These are phyloP conservation scores for Geotrichum bryndzae DNA, from an alignment of 1,139 yeast genomes.

Conservation along the genomic window DNA sequence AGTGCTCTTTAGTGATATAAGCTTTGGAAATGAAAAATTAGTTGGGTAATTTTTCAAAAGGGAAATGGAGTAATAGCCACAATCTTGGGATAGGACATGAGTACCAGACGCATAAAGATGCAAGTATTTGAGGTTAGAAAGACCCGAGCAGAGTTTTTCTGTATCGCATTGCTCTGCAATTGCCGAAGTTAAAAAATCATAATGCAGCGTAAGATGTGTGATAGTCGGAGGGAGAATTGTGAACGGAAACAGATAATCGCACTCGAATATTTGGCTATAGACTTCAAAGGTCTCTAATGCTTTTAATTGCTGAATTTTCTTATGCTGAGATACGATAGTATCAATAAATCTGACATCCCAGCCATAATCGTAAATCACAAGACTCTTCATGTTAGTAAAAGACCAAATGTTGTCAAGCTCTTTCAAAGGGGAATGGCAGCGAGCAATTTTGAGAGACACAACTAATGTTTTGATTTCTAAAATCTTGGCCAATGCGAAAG, in stretches of 20 bases:
- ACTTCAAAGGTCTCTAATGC: not conserved
- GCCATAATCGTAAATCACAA: not conserved
- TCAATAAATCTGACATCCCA: not conserved
- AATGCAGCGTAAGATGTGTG: not conserved
- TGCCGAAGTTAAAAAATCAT: too few species aligned
- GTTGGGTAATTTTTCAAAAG: not conserved
- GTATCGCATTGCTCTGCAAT: too few species aligned
- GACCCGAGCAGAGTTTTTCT: not conserved
- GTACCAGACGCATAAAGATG: not conserved
- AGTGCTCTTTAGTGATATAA: not conserved
- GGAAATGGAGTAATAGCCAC: not conserved
- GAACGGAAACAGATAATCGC: not conserved
- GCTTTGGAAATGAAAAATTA: not conserved
- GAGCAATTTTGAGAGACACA: not conserved
- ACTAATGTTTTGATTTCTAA: not conserved
- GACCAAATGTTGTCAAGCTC: not conserved
- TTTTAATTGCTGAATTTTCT: not conserved
- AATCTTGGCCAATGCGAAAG: not conserved
- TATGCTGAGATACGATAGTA: not conserved
- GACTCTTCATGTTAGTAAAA: not conserved
- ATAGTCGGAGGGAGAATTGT: not conserved
- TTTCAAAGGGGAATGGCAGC: not conserved
- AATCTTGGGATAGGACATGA: not conserved
- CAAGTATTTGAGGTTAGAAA: not conserved
- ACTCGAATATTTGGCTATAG: not conserved